These are phyloP conservation scores for Patellaria atrata DNA, from an alignment of 495 filamentous ascomycete genomes.

Conservation along the genomic window DNA sequence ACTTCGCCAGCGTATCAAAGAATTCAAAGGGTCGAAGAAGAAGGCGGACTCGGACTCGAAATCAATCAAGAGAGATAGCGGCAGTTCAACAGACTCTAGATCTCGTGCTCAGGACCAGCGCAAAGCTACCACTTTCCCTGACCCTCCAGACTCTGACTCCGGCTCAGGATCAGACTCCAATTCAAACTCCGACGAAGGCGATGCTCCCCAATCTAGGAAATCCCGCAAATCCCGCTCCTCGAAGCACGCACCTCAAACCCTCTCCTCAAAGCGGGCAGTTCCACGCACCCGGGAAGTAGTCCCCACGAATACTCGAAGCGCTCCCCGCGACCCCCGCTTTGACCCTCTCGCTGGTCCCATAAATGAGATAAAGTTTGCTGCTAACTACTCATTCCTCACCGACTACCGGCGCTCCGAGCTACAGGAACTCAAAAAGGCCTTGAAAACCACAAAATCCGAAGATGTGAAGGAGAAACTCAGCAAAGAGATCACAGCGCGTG, in stretches of 20 bases:
- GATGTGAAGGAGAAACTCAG: constrained; percentile 50
- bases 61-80: constrained; percentile 2
- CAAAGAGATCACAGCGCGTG: constrained; percentile 33
- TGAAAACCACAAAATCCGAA: constrained; percentile 52
- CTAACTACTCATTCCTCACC: constrained; percentile 73
- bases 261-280: constrained; percentile 69
- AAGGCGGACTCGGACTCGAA: constrained; percentile 1
- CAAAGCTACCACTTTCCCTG: not conserved
- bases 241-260: constrained; percentile 78
- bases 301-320: constrained; percentile 33
- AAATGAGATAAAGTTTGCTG: constrained; percentile 41
- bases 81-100: no score
- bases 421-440: constrained; percentile 47
- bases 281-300: constrained; percentile 64
- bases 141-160: not conserved
- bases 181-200: constrained; percentile 21
- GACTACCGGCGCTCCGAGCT: constrained; percentile 73
- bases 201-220: constrained; percentile 21
- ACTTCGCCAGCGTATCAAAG: constrained; percentile 19
- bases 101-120: no score
- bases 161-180: not conserved
- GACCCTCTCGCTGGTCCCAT: constrained; percentile 39
- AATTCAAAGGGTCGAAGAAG: constrained; percentile 20
- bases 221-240: constrained; percentile 36
- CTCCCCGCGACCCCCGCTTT: constrained; percentile 85